Base-by-base conservation (phyloP, 208 protist species). In the Angomonas ambiguus region DNA sequence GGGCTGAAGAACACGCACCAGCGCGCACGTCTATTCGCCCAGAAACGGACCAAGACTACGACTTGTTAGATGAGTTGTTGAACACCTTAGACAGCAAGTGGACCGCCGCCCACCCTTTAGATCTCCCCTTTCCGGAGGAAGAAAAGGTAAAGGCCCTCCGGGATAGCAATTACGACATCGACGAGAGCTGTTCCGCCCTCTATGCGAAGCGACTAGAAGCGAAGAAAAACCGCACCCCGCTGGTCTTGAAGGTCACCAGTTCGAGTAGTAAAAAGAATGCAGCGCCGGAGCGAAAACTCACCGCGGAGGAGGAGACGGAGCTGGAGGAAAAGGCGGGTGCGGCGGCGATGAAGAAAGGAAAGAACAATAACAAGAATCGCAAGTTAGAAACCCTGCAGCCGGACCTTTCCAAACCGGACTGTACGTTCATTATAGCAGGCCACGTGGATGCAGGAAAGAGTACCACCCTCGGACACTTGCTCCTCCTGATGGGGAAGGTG, bases 401-500 rank as follows among this genome's bases (percentile, higher is more conserved):
- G 16, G 71, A 80, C 51, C 10, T 56, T 35, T 30, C 55, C 4
- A 91, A 87, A 69, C 74, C 76, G 4, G 88, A 94, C 55, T 92
- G 85, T 72, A 94, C 88, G 0, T 82, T 95, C 74, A 82, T 95
- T 1, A 82, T 95, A 35, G 83, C 89, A 20, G 89, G 89, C 24
- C 89, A 95, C 72, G 89, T 95, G 22, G 89, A 95, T 65, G 82
- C 86, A 24, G 89, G 89, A 11, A 95, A 95, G 76, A 92, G 85
- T 51, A 95, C 89, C 24, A 92, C 83, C 24, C 72, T 95, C 22
- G 89, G 89, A 11, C 89, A 95, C 58, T 71, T 95, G n/a, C 80
- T 95, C n/a, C 63, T 92, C 8, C 68, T 87, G 18, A 65, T 95
- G 10, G 89, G 86, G 51, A 75, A 76, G 22, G 80, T 95, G 20